phyloP scores from a whole-genome alignment of 805 yeast species.

The Hagleromyces aurorensis region DNA sequence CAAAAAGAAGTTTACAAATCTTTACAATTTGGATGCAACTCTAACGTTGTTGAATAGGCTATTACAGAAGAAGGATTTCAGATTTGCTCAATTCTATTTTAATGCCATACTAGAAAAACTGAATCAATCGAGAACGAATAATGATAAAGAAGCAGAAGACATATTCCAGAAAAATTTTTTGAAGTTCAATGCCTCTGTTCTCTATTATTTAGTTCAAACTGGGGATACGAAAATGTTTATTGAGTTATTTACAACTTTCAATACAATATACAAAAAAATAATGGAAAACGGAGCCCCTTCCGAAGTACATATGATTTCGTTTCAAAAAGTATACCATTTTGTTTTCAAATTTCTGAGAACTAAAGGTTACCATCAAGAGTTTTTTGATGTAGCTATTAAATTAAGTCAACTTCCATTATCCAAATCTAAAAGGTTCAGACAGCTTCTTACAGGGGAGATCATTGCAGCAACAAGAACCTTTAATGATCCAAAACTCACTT shows the following conservation, averaged over 20 bases:
- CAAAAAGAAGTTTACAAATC: constrained; percentile 13
- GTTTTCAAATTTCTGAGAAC: constrained; percentile 11
- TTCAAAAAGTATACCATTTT: constrained; percentile 14
- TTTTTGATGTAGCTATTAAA: too few species aligned
- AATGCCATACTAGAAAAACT: constrained; percentile 17
- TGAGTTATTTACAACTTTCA: constrained; percentile 13
- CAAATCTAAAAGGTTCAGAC: constrained; percentile 15
- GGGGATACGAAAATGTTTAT: constrained; percentile 19
- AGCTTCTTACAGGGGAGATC: constrained; percentile 17
- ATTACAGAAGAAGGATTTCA: constrained; percentile 13
- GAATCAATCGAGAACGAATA: constrained; percentile 5
- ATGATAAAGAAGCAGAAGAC: constrained; percentile 1
- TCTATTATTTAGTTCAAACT: constrained; percentile 13
- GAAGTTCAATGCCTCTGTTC: constrained; percentile 17
- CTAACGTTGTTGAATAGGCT: constrained; percentile 11
- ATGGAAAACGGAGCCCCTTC: too few species aligned
- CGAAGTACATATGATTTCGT: too few species aligned
- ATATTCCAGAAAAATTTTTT: constrained; percentile 7
- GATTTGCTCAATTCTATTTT: constrained; percentile 16
- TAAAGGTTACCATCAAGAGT: constrained; percentile 21
- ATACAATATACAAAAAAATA: too few species aligned
- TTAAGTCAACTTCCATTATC: constrained; percentile 12
- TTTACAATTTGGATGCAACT: constrained; percentile 20
- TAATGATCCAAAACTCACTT: constrained; percentile 24
- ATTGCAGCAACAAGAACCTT: constrained; percentile 18